phyloP scores from a whole-genome alignment of 2,329 filamentous ascomycete genomes.

The Verticillium albo-atrum region DNA sequence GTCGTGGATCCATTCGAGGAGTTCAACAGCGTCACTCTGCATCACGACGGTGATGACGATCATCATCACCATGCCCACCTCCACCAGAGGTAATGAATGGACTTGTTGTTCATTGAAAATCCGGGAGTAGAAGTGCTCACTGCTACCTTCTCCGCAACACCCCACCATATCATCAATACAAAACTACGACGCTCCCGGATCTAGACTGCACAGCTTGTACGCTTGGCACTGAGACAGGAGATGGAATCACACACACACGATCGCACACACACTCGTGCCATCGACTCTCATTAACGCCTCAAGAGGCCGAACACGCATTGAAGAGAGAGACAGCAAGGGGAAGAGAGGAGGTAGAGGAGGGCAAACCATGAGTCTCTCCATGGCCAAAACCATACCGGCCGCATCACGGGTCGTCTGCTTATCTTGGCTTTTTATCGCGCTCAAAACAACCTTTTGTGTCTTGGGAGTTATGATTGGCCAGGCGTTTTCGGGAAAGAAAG shows the following conservation, averaged over 20 bases:
- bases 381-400: not conserved
- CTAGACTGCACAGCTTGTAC: not conserved
- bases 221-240: not conserved
- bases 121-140: not conserved
- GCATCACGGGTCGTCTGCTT: not conserved
- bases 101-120: not conserved
- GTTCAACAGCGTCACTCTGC: conserved; percentile 96
- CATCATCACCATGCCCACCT: conserved; percentile 18
- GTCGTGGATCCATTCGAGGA: conserved; percentile 90
- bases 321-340: not conserved
- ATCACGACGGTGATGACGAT: conserved; percentile 87
- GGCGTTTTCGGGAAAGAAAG: not conserved
- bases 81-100: not conserved
- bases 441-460: not conserved
- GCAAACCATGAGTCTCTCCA: not conserved
- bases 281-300: not conserved
- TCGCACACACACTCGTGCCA: not conserved
- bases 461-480: not conserved
- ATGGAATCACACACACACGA: not conserved
- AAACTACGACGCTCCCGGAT: not conserved
- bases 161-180: not conserved
- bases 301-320: not conserved
- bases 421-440: not conserved
- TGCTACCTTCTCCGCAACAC: not conserved
- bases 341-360: not conserved